Percentiles rank a stretch among this genome's conserved stretches.
Conservation (phyloP, 2,329 filamentous ascomycete genomes). For the Neodidymelliopsis sp. region DNA sequence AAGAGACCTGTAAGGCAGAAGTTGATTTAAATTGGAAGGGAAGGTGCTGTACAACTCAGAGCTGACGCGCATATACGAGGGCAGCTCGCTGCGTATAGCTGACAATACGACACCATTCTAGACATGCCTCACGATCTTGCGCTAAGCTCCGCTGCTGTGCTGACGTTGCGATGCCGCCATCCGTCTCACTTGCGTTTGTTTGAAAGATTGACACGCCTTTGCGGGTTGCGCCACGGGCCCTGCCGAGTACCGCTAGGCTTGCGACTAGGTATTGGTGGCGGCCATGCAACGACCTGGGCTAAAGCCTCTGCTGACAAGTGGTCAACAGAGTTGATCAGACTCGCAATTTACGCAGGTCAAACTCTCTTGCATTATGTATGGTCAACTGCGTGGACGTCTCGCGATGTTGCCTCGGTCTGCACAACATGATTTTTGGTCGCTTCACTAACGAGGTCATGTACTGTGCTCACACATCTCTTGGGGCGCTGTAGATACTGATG, state of each 20-base stretch:
- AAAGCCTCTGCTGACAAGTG: background rate
- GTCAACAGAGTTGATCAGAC: background rate
- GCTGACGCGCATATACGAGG: background rate
- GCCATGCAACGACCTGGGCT: background rate
- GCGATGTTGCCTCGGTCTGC: background rate
- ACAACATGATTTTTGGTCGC: background rate
- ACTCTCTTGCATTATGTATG: background rate
- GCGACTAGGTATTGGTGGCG: slow-evolving; percentile 7
- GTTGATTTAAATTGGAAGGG: too few relatives aligned
- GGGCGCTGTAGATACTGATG: background rate
- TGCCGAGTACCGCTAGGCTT: background rate
- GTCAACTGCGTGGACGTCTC: background rate
- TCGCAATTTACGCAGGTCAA: slow-evolving; percentile 1
- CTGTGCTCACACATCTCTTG: background rate
- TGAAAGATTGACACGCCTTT: background rate
- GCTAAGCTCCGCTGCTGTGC: too few relatives aligned
- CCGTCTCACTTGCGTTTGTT: too few relatives aligned
- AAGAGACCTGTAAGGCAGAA: too few relatives aligned
- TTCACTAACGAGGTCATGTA: background rate
- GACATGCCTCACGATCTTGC: background rate
- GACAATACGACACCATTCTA: background rate
- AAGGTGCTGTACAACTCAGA: background rate
- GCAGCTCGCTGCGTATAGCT: background rate
- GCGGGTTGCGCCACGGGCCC: background rate
- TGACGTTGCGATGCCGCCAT: too few relatives aligned